Evolutionary conservation across 1,284 basidiomycete genomes (phyloP).

Genomic region (Leccinum solheimii): DNA sequence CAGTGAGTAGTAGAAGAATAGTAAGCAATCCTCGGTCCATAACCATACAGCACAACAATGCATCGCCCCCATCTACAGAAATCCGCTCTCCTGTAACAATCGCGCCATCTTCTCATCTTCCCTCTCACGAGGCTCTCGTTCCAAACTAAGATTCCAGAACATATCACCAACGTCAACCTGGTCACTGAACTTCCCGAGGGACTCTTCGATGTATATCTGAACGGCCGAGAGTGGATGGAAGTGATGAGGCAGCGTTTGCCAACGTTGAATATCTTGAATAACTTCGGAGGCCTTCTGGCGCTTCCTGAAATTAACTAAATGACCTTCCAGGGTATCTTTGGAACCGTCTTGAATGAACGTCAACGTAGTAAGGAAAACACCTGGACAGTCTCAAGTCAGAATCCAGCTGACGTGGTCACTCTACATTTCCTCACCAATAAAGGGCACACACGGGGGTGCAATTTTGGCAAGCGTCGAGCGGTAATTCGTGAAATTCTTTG

Average conservation of each 20-base stretch:
- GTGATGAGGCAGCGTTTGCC: constrained; percentile 92
- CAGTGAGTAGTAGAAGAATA: constrained; percentile 3
- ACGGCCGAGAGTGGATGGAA: constrained; percentile 71
- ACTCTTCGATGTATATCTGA: constrained; percentile 76
- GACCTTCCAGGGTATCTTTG: constrained; percentile 78
- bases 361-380: constrained; percentile 92
- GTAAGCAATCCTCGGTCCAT: constrained; percentile 15
- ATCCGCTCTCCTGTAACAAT: constrained; percentile 85
- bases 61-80: constrained; percentile 49
- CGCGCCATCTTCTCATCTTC: constrained; percentile 94
- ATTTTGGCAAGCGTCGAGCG: constrained; percentile 83
- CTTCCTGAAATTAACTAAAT: constrained; percentile 95
- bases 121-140: constrained; percentile 88
- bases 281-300: constrained; percentile 92
- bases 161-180: constrained; percentile 63
- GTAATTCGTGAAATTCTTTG: constrained; percentile 94
- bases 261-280: constrained; percentile 94
- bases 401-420: background rate
- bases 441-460: constrained; percentile 95
- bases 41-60: constrained; percentile 26
- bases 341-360: constrained; percentile 99
- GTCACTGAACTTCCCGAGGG: constrained; percentile 69
- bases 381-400: constrained; percentile 41
- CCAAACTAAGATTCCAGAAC: constrained; percentile 84
- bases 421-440: constrained; percentile 70